Evolutionary conservation across 2,329 filamentous ascomycete species (phyloP).

Genomic region (Monosporascus sp.): DNA sequence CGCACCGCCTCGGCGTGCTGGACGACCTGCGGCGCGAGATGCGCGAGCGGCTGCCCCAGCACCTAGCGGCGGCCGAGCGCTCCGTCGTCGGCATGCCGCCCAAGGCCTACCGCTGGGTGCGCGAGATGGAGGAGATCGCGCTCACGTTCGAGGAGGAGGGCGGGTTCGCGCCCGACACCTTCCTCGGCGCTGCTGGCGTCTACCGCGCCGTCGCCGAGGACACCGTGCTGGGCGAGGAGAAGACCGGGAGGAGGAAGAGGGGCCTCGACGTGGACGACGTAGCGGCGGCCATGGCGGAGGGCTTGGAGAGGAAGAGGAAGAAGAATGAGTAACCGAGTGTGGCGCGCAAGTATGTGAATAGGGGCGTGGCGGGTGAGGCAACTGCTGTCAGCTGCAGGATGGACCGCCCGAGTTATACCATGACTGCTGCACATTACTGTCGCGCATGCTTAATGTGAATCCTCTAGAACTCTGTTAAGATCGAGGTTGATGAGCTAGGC

Average conservation of each 20-base stretch:
- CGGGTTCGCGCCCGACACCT: slow-evolving; percentile 53
- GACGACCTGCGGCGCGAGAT: slow-evolving; percentile 54
- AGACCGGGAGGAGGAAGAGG: slow-evolving; percentile 49
- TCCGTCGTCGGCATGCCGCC: slow-evolving; percentile 58
- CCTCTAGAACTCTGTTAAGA: too few species aligned
- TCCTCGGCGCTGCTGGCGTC: slow-evolving; percentile 55
- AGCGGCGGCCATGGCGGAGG: slow-evolving; percentile 33
- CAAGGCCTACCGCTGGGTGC: slow-evolving; percentile 74
- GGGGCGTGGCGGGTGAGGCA: too few species aligned
- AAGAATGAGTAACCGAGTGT: slow-evolving; percentile 17
- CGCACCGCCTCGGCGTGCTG: slow-evolving; percentile 57
- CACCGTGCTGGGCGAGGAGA: slow-evolving; percentile 54
- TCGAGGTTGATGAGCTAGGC: too few species aligned
- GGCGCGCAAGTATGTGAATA: too few species aligned
- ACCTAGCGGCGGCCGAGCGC: slow-evolving; percentile 41
- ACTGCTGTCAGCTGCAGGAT: too few species aligned
- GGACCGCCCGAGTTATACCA: too few species aligned
- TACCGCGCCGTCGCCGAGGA: slow-evolving; percentile 59
- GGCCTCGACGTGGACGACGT: slow-evolving; percentile 55
- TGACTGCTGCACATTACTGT: too few species aligned
- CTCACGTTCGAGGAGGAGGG: slow-evolving; percentile 60
- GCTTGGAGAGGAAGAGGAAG: slow-evolving; percentile 25
- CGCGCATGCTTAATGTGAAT: too few species aligned
- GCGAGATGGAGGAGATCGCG: slow-evolving; percentile 73
- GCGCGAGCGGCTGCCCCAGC: slow-evolving; percentile 40